Evolutionary conservation across 495 filamentous ascomycete species (phyloP), one percentile per base, ranked within the genome.

Genomic region (Aspergillus affinis): DNA sequence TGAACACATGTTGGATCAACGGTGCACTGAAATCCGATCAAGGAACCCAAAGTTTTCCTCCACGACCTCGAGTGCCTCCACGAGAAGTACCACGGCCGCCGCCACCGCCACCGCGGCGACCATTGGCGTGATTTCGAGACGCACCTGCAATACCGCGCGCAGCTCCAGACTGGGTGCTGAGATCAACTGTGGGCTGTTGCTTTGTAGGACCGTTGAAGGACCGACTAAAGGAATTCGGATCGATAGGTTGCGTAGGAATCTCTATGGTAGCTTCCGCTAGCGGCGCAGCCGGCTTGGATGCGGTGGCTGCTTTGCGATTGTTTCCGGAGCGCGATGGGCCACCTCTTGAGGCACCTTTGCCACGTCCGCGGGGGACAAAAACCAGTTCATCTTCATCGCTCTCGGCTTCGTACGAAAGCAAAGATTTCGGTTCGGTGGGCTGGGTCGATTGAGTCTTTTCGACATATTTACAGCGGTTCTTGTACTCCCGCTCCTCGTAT

Each of bases 381-480:
- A 86, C 80, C 7, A 86, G 72, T 51, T 84, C 81, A 62, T 87
- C 84, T 55, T 86, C 85, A 23, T 86, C 84, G 52, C 81, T 83
- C 7, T 78, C 77, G 17, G 77, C 74, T 30, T 82, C 81, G 54
- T 80, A 78, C 17, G 74, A 72, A 26, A 79, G 67, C 12, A 80
- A 60, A 0, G 76, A 71, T 61, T 75, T 78, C 10, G 76, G 73
- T 58, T 80, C 75, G 30, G 70, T 54, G 18, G 61, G 61, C 67
- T 79, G 74, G 5, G 68, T 57, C 19, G 61, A 61, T 66, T 79
- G 75, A 5, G 68, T 75, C 56, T 77, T 77, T 55, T 81, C 78
- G 13, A 75, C 76, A 60, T 86, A 72, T 56, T 77, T 75, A 65
- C 78, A 72, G 21, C 80, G 77, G 65, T 84, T 84, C 60, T 81